Conservation (phyloP, 306 rosid species). For the Rosa persica region DNA sequence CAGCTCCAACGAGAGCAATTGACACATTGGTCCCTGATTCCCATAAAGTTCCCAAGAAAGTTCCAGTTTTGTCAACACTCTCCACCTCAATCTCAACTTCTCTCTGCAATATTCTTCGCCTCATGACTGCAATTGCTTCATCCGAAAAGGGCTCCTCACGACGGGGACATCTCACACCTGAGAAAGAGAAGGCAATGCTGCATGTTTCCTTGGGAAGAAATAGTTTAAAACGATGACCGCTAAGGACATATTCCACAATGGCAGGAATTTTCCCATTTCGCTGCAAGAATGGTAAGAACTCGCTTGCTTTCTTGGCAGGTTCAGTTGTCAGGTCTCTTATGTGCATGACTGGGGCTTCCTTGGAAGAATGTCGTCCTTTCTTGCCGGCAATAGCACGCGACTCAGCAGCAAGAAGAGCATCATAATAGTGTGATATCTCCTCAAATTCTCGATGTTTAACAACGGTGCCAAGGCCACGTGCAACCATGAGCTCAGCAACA, state of each 20-base stretch:
- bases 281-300: conserved; percentile 85
- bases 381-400: conserved; percentile 71
- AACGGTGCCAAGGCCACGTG: conserved; percentile 83
- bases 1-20: conserved; percentile 70
- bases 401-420: conserved; percentile 93
- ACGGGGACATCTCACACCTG: conserved; percentile 93
- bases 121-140: conserved; percentile 87
- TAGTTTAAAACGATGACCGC: conserved; percentile 95
- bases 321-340: conserved; percentile 72
- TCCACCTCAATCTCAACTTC: conserved; percentile 96
- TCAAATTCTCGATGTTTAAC: conserved; percentile 93
- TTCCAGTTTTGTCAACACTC: conserved; percentile 84
- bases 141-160: conserved; percentile 87
- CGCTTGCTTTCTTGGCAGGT: conserved; percentile 81
- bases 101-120: conserved; percentile 93
- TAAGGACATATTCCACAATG: conserved; percentile 89
- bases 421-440: conserved; percentile 84
- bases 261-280: conserved; percentile 82
- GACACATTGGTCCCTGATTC: conserved; percentile 74
- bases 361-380: conserved; percentile 87
- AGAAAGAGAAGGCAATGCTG: conserved; percentile 84
- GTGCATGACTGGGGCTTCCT: conserved; percentile 91
- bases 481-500: conserved; percentile 67
- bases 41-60: conserved; percentile 94
- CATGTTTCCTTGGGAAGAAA: conserved; percentile 88